Evolutionary conservation across 306 rosid species (phyloP), one percentile per base, ranked within the genome.

Genomic region (Cucurbita moschata): DNA sequence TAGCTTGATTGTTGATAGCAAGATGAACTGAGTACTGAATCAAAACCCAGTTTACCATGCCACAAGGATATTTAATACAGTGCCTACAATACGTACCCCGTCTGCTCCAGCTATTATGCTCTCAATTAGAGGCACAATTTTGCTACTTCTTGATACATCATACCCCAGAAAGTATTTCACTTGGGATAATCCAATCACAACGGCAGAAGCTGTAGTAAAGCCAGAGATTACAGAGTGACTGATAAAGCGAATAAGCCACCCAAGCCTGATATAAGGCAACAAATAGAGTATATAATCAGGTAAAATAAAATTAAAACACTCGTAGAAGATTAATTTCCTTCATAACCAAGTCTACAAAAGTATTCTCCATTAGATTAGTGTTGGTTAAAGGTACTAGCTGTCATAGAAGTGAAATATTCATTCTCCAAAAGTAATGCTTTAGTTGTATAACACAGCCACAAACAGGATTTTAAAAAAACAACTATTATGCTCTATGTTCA

Each of bases 151-250:
- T 23, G 37, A 88, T 57, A 94, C n/a, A 53, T 79, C 77, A 72
- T 94, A 94, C 62, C 99, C 99, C 84, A 94, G 81, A 78, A 94
- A 90, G 80, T 90, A 94, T 65, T 94, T 94, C 38, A 83, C 91
- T 80, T 94, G 99, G 77, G 99, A 94, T 82, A 90, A 84, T 56
- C 89, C 99, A 86, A 94, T 94, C 80, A 91, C 96, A 74, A 94
- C 79, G 77, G 99, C 99, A 61, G 99, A 94, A 77, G 99, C 88
- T 67, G 88, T 80, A 30, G 99, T 94, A 84, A 94, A 94, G 78
- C 99, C 99, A 86, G 99, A 94, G 58, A 94, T 94, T 83, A 94
- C 99, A 14, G 99, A 89, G 89, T 94, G 99, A 81, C 95, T 90
- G 82, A 94, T 91, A 77, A 94, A 94, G 76, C 99, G 97, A 81